Evolutionary conservation across 139 green algal species (phyloP).

Genomic region (Asterochloris sp.): DNA sequence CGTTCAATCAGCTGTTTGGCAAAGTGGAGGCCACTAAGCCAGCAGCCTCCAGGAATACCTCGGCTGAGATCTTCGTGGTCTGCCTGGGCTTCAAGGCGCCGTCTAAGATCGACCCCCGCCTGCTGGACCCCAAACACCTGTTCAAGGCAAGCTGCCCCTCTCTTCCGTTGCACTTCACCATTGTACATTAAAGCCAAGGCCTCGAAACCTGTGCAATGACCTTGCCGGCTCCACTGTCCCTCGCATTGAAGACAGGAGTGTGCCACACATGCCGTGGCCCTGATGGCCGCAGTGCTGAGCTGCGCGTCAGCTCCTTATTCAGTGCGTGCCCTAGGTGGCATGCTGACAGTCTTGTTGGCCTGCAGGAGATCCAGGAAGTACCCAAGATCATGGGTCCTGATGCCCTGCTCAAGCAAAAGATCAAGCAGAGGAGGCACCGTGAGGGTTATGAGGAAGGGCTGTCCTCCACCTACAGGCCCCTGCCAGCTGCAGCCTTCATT

Average conservation of each 20-base stretch:
- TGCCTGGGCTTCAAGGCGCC: slow-evolving; percentile 96
- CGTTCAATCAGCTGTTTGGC: slow-evolving; percentile 96
- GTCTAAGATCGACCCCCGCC: slow-evolving; percentile 92
- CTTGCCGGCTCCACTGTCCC: too few species aligned
- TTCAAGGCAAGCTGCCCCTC: slow-evolving; percentile 55
- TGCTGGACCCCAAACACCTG: slow-evolving; percentile 89
- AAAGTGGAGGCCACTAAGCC: slow-evolving; percentile 97
- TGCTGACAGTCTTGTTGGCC: background rate
- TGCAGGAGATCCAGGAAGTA: slow-evolving; percentile 49
- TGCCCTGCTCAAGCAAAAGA: slow-evolving; percentile 71
- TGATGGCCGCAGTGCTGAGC: too few species aligned
- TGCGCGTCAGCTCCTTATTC: too few species aligned
- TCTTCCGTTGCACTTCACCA: too few species aligned
- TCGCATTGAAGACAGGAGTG: background rate
- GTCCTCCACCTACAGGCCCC: slow-evolving; percentile 50
- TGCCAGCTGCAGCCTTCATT: slow-evolving; percentile 77
- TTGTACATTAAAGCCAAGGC: too few species aligned
- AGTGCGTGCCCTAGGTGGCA: too few species aligned
- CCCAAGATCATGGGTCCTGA: slow-evolving; percentile 68
- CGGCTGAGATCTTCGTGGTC: slow-evolving; percentile 97
- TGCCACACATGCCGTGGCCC: background rate
- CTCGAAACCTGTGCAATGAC: too few species aligned
- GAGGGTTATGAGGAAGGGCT: slow-evolving; percentile 96
- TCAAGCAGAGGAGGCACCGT: slow-evolving; percentile 68
- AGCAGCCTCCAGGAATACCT: slow-evolving; percentile 81